A percentile compares a stretch with the other conserved stretches of the same genome.
Evolutionary conservation across 305 asterid genomes (phyloP).

Genomic region (Solanum chacoense): DNA sequence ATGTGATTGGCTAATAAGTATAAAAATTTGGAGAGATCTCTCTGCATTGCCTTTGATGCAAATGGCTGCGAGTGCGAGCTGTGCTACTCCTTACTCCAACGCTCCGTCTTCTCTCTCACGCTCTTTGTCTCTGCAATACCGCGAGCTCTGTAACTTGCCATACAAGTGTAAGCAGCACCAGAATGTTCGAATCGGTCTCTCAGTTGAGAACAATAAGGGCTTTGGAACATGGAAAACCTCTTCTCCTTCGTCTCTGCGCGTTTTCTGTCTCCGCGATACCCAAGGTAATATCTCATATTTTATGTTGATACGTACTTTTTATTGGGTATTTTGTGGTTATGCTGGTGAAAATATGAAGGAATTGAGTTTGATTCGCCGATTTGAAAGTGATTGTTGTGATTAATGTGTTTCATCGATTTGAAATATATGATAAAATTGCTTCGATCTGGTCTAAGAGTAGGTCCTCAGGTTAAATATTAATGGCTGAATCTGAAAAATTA

Average conservation of each 20-base stretch:
- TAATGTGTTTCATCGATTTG: background rate
- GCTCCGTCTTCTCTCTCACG: constrained; percentile 18
- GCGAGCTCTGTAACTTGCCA: constrained; percentile 8
- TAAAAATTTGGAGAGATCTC: background rate
- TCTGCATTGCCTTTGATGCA: background rate
- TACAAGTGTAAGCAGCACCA: constrained; percentile 21
- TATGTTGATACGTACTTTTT: background rate
- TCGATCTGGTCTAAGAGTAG: background rate
- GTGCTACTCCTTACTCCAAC: constrained; percentile 8
- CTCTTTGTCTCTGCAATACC: constrained; percentile 5
- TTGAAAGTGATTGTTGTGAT: background rate
- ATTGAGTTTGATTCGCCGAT: background rate
- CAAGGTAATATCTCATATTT: constrained; percentile 23
- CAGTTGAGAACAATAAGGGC: constrained; percentile 20
- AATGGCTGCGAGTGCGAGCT: constrained; percentile 29
- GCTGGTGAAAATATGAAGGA: background rate
- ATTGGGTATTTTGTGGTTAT: background rate
- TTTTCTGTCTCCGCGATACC: constrained; percentile 29
- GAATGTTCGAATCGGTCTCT: constrained; percentile 16
- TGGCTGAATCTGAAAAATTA: background rate
- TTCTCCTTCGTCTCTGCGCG: constrained; percentile 18
- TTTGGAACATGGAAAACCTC: constrained; percentile 18
- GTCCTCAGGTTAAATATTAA: background rate
- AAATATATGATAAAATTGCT: background rate
- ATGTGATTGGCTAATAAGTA: background rate